Evolutionary conservation across 1,139 yeast genomes (phyloP), one percentile per base, ranked within the genome.

Genomic region (Suhomyces ambrosiae): DNA sequence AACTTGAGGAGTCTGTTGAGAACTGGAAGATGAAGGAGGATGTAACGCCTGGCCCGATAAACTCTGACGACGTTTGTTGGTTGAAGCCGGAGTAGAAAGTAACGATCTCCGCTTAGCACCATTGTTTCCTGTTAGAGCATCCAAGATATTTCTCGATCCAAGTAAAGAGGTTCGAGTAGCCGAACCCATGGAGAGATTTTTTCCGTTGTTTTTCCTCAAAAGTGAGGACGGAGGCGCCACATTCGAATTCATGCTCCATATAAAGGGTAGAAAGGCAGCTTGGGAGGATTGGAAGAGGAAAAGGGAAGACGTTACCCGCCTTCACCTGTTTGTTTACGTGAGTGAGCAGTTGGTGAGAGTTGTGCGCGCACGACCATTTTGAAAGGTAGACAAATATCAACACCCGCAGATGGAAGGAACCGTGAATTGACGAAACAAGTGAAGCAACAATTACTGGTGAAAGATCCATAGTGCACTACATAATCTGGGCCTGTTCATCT

Each of bases 61-160:
- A 37, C 70, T 65, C 36, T 63, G 68, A 15, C 71, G 50, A 30
- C 71, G 43, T 35, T 58, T 64, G 38, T 56, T 58, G 32, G 61
- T 57, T 7, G 67, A 60, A 10, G 74, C 71, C 2, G 76, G 74
- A 3, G 73, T 68, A 12, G 68, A 57, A 9, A 68, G 54, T 13
- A 70, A 48, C 15, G 73, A 68, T 39, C 64, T 52, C 33, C 74
- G 48, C 40, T 64, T 65, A 30, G 56, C 50, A 13, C 47, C 41
- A 15, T 51, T 11, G 9, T 32, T 19, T 11, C 29, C 36, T 17
- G 27, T 27, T n/a, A 41, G 26, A 25, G 49, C 38, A 14, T 47
- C 50, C n/a, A 47, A 38, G 27, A 43, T 38, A 33, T 35, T 39
- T 17, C 54, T 31, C 23, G 48, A 32, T 26, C 54, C 61, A 17